These are phyloP conservation scores for Xylaria sp. DNA, from an alignment of 2,329 filamentous ascomycete genomes.

Conservation along the genomic window DNA sequence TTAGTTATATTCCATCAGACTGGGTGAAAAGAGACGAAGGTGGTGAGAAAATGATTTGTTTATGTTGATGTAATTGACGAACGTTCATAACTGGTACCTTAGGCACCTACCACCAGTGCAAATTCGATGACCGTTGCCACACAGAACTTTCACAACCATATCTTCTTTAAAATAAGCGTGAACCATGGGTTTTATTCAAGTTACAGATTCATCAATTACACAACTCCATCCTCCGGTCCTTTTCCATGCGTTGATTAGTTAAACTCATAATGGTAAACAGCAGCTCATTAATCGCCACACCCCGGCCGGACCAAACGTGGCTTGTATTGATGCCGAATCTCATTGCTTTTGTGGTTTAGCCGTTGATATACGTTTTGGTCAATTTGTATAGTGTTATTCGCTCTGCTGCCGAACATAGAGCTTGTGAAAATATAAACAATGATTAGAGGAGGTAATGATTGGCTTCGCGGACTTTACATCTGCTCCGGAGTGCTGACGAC, in stretches of 20 bases:
- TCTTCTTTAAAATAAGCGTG: background rate
- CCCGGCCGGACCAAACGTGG: conserved; percentile 13
- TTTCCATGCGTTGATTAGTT: background rate
- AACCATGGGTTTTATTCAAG: background rate
- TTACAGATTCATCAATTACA: background rate
- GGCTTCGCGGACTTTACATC: conserved; percentile 52
- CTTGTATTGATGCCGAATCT: conserved; percentile 7
- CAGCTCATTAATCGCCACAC: conserved; percentile 13
- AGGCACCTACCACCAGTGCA: no score
- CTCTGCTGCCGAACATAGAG: conserved; percentile 72
- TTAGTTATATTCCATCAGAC: background rate
- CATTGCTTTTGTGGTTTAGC: conserved; percentile 39
- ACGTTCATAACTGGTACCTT: no score
- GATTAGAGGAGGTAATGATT: background rate
- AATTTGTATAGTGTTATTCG: conserved; percentile 65
- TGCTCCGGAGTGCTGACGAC: conserved; percentile 64
- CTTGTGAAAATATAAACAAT: conserved; percentile 48
- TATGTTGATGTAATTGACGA: no score
- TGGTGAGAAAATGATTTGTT: background rate
- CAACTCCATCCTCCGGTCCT: background rate
- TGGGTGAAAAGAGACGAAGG: background rate
- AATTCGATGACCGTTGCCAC: no score
- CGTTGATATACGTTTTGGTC: conserved; percentile 65
- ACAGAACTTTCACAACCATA: background rate
- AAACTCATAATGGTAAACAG: background rate